phyloP scores from a whole-genome alignment of 495 filamentous ascomycete genomes.

The Talaromyces trachyspermus region DNA sequence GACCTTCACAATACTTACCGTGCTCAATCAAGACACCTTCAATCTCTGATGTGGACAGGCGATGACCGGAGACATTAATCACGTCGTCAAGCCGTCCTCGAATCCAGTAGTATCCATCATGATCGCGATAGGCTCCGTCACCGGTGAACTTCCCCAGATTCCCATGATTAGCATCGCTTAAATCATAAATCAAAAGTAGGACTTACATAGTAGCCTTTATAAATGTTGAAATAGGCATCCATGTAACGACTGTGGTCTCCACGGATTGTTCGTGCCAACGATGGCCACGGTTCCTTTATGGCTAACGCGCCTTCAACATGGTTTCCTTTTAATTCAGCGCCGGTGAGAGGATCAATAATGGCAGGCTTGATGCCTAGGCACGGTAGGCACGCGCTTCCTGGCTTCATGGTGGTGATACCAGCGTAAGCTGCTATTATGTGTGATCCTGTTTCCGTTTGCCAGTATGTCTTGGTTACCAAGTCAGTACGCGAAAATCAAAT shows the following conservation, averaged over 20 bases:
- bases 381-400: conserved; percentile 47
- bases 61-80: conserved; percentile 93
- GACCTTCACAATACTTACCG: conserved; percentile 36
- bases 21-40: conserved; percentile 95
- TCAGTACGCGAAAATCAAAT: conserved; percentile 7
- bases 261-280: conserved; percentile 97
- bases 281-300: conserved; percentile 97
- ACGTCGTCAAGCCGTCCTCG: conserved; percentile 97
- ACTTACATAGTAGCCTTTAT: conserved; percentile 95
- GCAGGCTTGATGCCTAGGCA: conserved; percentile 99
- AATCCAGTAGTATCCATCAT: conserved; percentile 99
- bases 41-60: conserved; percentile 98
- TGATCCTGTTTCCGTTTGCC: conserved; percentile 98
- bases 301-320: conserved; percentile 98
- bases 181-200: background rate
- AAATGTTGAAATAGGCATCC: conserved; percentile 97
- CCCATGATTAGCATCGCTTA: background rate
- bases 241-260: conserved; percentile 96
- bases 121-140: conserved; percentile 92
- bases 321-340: conserved; percentile 89
- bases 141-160: conserved; percentile 89
- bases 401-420: conserved; percentile 49
- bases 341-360: conserved; percentile 93
- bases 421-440: conserved; percentile 60
- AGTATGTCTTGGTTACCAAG: conserved; percentile 69